Percentiles rank a stretch among this genome's conserved stretches.
Evolutionary conservation across 192 early-diverging fungal species (phyloP).

Genomic region (Coemansia sp.): DNA sequence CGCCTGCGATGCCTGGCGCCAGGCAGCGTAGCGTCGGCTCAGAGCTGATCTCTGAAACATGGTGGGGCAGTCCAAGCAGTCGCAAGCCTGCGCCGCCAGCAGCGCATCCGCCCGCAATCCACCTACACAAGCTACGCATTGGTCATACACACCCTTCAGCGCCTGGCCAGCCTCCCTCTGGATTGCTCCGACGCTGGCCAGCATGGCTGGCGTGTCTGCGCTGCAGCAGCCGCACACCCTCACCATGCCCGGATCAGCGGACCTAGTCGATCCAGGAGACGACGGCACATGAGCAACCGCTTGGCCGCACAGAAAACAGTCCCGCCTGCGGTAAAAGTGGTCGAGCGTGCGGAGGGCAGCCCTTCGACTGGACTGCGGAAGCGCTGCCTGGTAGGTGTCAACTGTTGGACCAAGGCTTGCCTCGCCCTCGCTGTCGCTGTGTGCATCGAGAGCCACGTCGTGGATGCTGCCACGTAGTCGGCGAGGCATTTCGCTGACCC

Average conservation of each 20-base stretch:
- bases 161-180: slow-evolving; percentile 3
- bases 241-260: neutral
- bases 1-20: slow-evolving; percentile 10
- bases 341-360: slow-evolving; percentile 30
- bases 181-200: slow-evolving; percentile 10
- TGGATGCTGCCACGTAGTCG: slow-evolving; percentile 17
- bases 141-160: slow-evolving; percentile 13
- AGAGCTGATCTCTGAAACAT: slow-evolving; percentile 28
- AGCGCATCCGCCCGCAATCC: slow-evolving; percentile 34
- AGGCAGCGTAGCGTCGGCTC: slow-evolving; percentile 18
- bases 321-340: slow-evolving; percentile 36
- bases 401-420: neutral
- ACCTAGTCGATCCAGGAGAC: neutral
- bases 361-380: neutral
- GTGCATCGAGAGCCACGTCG: slow-evolving; percentile 1
- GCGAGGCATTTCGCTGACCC: slow-evolving; percentile 37
- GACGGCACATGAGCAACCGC: slow-evolving; percentile 1
- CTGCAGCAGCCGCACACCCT: slow-evolving; percentile 21
- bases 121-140: slow-evolving; percentile 29
- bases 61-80: slow-evolving; percentile 35
- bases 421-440: slow-evolving; percentile 11
- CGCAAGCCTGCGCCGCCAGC: slow-evolving; percentile 32
- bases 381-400: slow-evolving; percentile 1
- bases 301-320: slow-evolving; percentile 40
- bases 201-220: slow-evolving; percentile 12